Evolutionary conservation across 108 stramenopile genomes (phyloP), one percentile per base, ranked within the genome.

Genomic region (Fistulifera solaris): DNA sequence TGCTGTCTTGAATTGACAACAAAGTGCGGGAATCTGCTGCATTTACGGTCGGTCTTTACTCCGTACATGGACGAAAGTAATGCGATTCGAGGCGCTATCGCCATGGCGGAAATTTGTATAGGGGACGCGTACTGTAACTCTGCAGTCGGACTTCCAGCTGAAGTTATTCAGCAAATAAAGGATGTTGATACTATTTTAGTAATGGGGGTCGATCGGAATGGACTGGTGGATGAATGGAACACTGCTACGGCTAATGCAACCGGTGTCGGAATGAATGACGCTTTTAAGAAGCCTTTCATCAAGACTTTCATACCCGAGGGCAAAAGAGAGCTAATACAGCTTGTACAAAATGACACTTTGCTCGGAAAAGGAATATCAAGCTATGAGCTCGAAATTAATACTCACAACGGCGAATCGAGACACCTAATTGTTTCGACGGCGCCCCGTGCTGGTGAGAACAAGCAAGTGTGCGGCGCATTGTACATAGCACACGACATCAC

Each of bases 211-310:
- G 76, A 84, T 52, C 39, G 35, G 2, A 23, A 63, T 17, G 82
- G 82, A 17, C 55, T 21, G 13, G 71, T 89, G 10, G 80, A 80
- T 40, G 76, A 78, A 35, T 82, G 81, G 81, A 81, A 80, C 46
- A 39, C 70, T 11, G 48, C 61, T 22, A 76, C 66, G n/a, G 59
- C 35, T n/a, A 56, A 67, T 28, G 61, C 75, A 11, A 71, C 73
- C 22, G 80, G 80, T 18, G 77, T 73, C 61, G 46, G 60, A 11
- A 38, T 40, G 31, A 59, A 65, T 13, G 80, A 81, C 44, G 80
- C 64, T n/a, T 60, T 73, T 43, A 60, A 70, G 21, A 22, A 64
- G 26, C 40, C 59, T 13, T 52, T 83, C 13, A 70, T 76, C 18
- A 22, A 61, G 17, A 69, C 65, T 0, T 73, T 77, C 38, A 60